Evolutionary conservation across 2,329 filamentous ascomycete genomes (phyloP).

Genomic region (Chaetomiaceae sp.): DNA sequence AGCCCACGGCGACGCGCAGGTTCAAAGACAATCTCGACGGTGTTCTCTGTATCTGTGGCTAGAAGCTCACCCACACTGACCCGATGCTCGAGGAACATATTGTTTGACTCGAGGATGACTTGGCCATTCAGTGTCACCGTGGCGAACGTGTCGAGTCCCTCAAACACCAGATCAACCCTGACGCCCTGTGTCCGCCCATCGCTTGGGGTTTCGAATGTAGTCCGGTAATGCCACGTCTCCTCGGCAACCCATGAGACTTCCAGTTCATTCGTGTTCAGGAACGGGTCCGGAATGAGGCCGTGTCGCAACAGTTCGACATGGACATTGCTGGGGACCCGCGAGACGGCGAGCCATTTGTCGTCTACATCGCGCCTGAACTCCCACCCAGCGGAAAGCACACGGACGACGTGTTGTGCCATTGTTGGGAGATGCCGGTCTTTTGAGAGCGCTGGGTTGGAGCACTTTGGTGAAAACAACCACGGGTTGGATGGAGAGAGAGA

Average conservation of each 20-base stretch:
- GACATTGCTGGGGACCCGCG: constrained; percentile 17
- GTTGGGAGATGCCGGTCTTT: too few relatives aligned
- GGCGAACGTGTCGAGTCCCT: constrained; percentile 60
- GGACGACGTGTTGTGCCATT: too few relatives aligned
- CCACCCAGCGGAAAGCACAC: constrained; percentile 14
- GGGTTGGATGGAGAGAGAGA: too few relatives aligned
- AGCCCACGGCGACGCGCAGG: constrained; percentile 34
- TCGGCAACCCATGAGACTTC: constrained; percentile 57
- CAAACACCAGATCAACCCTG: constrained; percentile 48
- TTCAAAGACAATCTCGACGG: constrained; percentile 51
- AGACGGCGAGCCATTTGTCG: constrained; percentile 16
- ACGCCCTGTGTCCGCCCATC: constrained; percentile 19
- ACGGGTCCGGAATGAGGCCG: constrained; percentile 45
- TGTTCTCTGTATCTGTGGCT: constrained; percentile 31
- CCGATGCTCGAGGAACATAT: constrained; percentile 58
- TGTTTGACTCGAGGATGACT: constrained; percentile 49
- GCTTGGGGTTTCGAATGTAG: constrained; percentile 27
- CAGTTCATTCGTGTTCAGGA: constrained; percentile 55
- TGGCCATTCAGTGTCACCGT: constrained; percentile 50
- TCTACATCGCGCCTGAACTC: constrained; percentile 14
- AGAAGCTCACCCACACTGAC: constrained; percentile 43
- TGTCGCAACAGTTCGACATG: constrained; percentile 19
- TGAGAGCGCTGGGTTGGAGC: too few relatives aligned
- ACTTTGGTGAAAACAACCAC: too few relatives aligned
- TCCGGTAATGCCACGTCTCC: constrained; percentile 53